These are phyloP conservation scores for Phytophthora multivora DNA, from an alignment of 352 stramenopile genomes.

Conservation along the genomic window DNA sequence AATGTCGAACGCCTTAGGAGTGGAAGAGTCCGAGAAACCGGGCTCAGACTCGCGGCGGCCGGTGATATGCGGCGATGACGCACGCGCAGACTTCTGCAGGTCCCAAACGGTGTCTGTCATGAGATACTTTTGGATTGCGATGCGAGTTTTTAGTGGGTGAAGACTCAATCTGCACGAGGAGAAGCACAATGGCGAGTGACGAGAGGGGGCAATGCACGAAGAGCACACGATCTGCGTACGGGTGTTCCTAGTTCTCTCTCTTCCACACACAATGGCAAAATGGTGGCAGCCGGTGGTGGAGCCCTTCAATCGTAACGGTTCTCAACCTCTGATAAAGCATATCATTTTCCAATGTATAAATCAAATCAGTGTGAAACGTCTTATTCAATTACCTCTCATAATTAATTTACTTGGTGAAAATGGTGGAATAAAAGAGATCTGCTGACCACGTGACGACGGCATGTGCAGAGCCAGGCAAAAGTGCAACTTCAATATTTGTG, in stretches of 20 bases:
- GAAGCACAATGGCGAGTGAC: neutral
- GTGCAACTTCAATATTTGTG: constrained; percentile 7
- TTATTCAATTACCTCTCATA: neutral
- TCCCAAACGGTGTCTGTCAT: constrained; percentile 61
- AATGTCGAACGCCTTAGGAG: constrained; percentile 62
- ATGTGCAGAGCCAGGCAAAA: constrained; percentile 8
- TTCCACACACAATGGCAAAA: constrained; percentile 25
- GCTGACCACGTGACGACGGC: constrained; percentile 4
- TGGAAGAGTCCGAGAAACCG: constrained; percentile 36
- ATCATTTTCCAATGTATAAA: no score
- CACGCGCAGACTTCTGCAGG: constrained; percentile 50
- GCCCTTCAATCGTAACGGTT: constrained; percentile 9
- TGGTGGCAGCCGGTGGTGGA: constrained; percentile 21
- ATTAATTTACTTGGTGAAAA: neutral
- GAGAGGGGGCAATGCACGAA: neutral
- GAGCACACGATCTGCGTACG: neutral
- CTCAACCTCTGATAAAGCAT: neutral
- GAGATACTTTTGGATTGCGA: constrained; percentile 7
- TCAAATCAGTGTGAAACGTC: no score
- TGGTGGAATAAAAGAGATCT: neutral
- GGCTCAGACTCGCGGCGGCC: constrained; percentile 67
- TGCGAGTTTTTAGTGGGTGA: neutral
- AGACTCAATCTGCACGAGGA: constrained; percentile 2
- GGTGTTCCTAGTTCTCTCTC: constrained; percentile 18
- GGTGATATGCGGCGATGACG: constrained; percentile 31